Base-by-base conservation (phyloP, 495 filamentous ascomycete species). In the Aspergillus hancockii region DNA sequence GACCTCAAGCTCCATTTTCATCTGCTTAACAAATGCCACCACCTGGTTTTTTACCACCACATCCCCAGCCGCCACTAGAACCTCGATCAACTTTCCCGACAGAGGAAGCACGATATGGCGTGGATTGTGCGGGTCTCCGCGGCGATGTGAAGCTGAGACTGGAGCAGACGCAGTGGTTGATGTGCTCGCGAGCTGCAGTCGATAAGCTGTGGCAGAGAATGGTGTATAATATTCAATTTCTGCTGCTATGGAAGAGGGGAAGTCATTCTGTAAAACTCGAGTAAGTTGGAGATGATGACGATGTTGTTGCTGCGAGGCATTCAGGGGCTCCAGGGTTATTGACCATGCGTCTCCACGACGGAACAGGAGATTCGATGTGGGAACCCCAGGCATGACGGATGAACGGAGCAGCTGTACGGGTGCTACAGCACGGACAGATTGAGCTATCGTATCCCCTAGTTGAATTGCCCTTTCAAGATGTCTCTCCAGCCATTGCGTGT, bases 1-100 rank as follows among this genome's bases (percentile, higher is more conserved):
- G 8, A 88, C 75, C 66, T 87, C 85, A 14, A 87, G 66, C 66
- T 88, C 83, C 84, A 87, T 87, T 71, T 88, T 87, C 83, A 88
- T 88, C 70, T 88, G 85, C 65, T 83, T 80, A 23, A 88, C 76
- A 23, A 87, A 82, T 31, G 81, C 83, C n/a, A 88, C 69, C 0
- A 83, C 79, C 60, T 86, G 80, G 25, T 81, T 77, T 49, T 80
- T 70, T 9, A 67, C 74, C 0, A 88, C 68, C 28, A 67, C 54
- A 56, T 88, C 82, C 0, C 84, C 84, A 16, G 79, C 74, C 6
- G 77, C 68, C 2, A 88, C 81, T 8, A 81, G 59, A 0, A 88
- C 67, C 71, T 87, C 85, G 9, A 85, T 78, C 13, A 88, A 59
- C 58, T 81, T 84, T 0, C 85, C 85, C 0, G 83, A 77, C 9